phyloP scores from a whole-genome alignment of 768 basidiomycete genomes.

The Infundibulicybe gibba region DNA sequence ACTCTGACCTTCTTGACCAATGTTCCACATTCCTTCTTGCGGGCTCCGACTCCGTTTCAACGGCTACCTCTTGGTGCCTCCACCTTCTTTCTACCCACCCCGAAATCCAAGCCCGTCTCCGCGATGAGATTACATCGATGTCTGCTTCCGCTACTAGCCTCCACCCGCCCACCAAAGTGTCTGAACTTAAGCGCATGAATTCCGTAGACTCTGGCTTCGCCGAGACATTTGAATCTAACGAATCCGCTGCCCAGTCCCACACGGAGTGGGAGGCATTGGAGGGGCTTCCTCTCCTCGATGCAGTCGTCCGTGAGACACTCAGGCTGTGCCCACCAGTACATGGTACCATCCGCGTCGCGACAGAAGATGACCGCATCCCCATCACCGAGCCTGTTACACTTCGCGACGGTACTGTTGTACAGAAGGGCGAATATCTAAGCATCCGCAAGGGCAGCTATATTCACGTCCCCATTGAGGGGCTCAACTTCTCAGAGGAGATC shows the following conservation, averaged over 20 bases:
- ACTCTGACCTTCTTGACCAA: slow-evolving; percentile 59
- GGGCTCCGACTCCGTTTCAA: slow-evolving; percentile 58
- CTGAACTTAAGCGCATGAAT: not conserved
- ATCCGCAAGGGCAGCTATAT: slow-evolving; percentile 54
- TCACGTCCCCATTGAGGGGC: slow-evolving; percentile 55
- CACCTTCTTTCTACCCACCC: slow-evolving; percentile 52
- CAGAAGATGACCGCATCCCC: slow-evolving; percentile 49
- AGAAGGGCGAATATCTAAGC: slow-evolving; percentile 30
- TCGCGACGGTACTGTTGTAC: slow-evolving; percentile 32
- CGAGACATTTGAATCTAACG: slow-evolving; percentile 4
- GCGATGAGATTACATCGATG: slow-evolving; percentile 39
- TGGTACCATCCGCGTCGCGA: slow-evolving; percentile 54
- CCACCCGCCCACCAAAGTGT: not conserved
- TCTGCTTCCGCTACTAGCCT: slow-evolving; percentile 8
- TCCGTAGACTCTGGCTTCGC: slow-evolving; percentile 6
- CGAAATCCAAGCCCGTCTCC: slow-evolving; percentile 50
- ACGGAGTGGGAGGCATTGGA: slow-evolving; percentile 31
- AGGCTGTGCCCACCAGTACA: slow-evolving; percentile 56
- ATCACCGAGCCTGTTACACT: slow-evolving; percentile 40
- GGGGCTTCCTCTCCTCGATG: slow-evolving; percentile 49
- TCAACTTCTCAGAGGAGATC: slow-evolving; percentile 46
- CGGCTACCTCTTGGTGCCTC: slow-evolving; percentile 56
- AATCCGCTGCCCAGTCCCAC: slow-evolving; percentile 8
- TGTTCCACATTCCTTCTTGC: slow-evolving; percentile 64
- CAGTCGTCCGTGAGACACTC: slow-evolving; percentile 53